phyloP scores from a whole-genome alignment of 352 stramenopile species.

The Phytophthora sp. region DNA sequence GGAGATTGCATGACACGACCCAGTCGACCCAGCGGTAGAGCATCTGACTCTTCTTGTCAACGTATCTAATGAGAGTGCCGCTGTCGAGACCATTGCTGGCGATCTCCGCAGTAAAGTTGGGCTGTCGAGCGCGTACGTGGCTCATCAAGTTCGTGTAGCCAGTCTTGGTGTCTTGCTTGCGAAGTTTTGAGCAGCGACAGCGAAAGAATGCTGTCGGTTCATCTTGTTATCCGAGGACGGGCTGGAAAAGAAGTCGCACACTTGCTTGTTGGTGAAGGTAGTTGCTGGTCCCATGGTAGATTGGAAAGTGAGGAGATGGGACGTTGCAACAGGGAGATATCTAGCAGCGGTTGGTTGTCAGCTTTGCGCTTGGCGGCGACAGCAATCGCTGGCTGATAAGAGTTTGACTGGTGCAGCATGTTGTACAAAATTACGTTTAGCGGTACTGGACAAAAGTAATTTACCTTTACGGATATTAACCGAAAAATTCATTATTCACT shows the following conservation, averaged over 20 bases:
- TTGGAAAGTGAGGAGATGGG: background rate
- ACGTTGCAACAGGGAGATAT: background rate
- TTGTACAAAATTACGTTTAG: constrained; percentile 1
- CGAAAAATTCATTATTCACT: background rate
- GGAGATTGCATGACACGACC: constrained; percentile 4
- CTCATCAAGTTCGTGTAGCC: constrained; percentile 11
- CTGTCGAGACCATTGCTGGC: background rate
- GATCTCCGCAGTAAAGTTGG: constrained; percentile 1
- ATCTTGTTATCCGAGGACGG: constrained; percentile 2
- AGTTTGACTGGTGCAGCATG: background rate
- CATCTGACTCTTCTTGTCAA: constrained; percentile 10
- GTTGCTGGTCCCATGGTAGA: background rate
- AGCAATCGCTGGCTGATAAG: background rate
- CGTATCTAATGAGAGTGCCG: background rate
- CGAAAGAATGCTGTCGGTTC: constrained; percentile 8
- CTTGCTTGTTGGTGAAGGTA: too few species aligned
- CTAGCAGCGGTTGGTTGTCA: background rate
- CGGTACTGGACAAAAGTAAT: background rate
- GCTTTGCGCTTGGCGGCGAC: background rate
- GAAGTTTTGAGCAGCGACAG: background rate
- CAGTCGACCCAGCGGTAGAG: constrained; percentile 6
- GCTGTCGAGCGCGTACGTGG: constrained; percentile 2
- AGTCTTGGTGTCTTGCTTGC: constrained; percentile 2
- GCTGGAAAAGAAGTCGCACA: background rate
- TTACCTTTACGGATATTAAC: background rate